Conservation (phyloP, 169 alveolate genomes). For the Babesia bovis region DNA sequence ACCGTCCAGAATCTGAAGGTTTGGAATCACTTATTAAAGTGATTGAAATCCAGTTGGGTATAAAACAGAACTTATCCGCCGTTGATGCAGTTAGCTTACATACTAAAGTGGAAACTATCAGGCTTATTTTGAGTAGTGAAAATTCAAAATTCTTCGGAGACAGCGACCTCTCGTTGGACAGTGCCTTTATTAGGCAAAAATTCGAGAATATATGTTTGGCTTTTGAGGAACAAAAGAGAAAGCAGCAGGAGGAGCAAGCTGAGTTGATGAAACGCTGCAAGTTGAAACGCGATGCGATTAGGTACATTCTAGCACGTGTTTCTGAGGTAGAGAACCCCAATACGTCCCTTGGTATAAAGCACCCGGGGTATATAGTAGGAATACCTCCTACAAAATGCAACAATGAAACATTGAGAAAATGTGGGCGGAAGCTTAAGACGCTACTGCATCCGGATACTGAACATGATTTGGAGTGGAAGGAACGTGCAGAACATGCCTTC, state of each 20-base stretch:
- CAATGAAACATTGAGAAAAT: constrained; percentile 56
- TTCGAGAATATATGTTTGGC: constrained; percentile 15
- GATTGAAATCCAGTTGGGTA: neutral
- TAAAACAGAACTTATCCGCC: neutral
- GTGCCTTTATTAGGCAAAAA: constrained; percentile 32
- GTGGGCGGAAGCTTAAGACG: constrained; percentile 72
- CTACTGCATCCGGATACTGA: constrained; percentile 78
- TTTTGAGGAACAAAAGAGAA: constrained; percentile 50
- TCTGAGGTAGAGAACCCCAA: constrained; percentile 60
- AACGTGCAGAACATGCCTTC: constrained; percentile 72
- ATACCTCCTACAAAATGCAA: constrained; percentile 61
- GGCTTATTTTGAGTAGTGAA: constrained; percentile 36
- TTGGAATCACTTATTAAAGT: neutral
- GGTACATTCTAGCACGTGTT: constrained; percentile 66
- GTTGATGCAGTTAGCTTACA: neutral
- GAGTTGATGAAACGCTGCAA: constrained; percentile 67
- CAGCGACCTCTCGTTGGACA: constrained; percentile 9
- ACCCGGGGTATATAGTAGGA: constrained; percentile 74
- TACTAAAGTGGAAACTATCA: constrained; percentile 23
- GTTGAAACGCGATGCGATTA: constrained; percentile 74
- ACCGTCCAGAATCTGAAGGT: constrained; percentile 34
- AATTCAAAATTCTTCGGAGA: neutral
- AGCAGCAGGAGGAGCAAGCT: constrained; percentile 64
- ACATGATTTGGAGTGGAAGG: constrained; percentile 74
- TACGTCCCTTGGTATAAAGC: constrained; percentile 57